Base-by-base conservation (phyloP, 1,139 yeast genomes). In the Suhomyces terraborum region DNA sequence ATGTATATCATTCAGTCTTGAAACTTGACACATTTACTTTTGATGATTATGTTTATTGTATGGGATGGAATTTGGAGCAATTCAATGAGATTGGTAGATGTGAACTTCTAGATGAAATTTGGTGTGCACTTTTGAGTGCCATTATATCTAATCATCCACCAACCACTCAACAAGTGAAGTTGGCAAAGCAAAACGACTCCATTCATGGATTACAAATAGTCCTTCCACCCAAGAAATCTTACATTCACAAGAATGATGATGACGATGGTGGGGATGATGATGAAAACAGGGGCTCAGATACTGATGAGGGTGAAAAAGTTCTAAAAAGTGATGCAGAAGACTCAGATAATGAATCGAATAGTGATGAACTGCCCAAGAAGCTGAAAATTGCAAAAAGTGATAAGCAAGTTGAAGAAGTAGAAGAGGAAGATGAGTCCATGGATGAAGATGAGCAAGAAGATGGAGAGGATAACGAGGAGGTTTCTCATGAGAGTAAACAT, bases 1-100 rank as follows among this genome's bases (percentile, higher is more conserved):
- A 87, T 55, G 77, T 86, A 39, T 88, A 82, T 56, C 80, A 80
- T 51, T 74, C 74, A 23, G 81, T 87, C 1, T 65, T 86, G 36
- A 61, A 75, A 12, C 66, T 88, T 16, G 91, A 84, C 55, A 78
- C 86, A 0, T 84, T 87, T 51, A 83, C 94, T 0, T 85, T 84
- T 65, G 95, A 88, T 61, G 94, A 86, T 55, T 85, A 81, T 54
- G 58, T 84, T 4, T 79, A 79, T 44, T 82, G 85, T 2, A 67
- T 88, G 65, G 73, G 73, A 9, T 79, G 85, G 85, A 64, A 63
- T 39, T 55, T 62, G 29, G 71, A 73, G 34, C 73, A 72, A 32
- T 73, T 66, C 18, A 57, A 64, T 9, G 72, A 74, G 8, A 42
- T 58, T 6, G 77, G 78, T 1, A 51, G 75, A 32, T 82, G 88